Evolutionary conservation across 441 rosid species (phyloP), one percentile per base, ranked within the genome.

Genomic region (Mallotus repandus): DNA sequence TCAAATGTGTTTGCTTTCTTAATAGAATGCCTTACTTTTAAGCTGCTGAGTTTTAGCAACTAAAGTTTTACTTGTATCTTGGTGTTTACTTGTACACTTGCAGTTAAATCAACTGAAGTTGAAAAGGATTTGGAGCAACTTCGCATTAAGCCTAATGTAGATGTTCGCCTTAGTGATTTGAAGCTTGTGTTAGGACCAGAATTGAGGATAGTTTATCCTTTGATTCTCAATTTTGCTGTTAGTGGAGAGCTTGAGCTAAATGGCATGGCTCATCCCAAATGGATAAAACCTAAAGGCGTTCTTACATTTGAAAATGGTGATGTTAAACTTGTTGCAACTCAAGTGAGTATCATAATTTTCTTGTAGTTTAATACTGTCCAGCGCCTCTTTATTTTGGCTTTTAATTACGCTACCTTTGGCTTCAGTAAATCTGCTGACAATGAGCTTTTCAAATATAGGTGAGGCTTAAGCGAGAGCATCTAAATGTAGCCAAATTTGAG

Each of bases 261-360:
- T 82, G 99, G 98, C 70, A 82, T 79, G 70, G 97, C 97, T 77
- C 98, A 96, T 87, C 98, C 98, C 64, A 93, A 93, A 78, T 80
- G 80, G 81, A 90, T 96, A 61, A 93, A 88, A 81, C 99, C 98
- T 55, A 90, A 86, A 84, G 98, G 99, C 81, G 78, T 88, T 83
- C 87, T 96, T 49, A 81, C 89, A 49, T 93, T 96, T 78, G 98
- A 96, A 85, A 96, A 96, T 73, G 98, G 99, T 76, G 98, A 96
- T 82, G 94, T 96, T 84, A 93, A 90, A 86, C 99, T 96, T 69
- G 98, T 93, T 80, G 97, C 98, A 68, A 93, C 98, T 78, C 98
- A 96, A 86, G 99, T 89, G 78, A 84, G 84, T 79, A 78, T 35
- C 72, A 16, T 56, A 41, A 59, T 38, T 55, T 58, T 76, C 69